phyloP scores from a whole-genome alignment of 2,329 filamentous ascomycete genomes.

The Trichophyton schoenleinii region DNA sequence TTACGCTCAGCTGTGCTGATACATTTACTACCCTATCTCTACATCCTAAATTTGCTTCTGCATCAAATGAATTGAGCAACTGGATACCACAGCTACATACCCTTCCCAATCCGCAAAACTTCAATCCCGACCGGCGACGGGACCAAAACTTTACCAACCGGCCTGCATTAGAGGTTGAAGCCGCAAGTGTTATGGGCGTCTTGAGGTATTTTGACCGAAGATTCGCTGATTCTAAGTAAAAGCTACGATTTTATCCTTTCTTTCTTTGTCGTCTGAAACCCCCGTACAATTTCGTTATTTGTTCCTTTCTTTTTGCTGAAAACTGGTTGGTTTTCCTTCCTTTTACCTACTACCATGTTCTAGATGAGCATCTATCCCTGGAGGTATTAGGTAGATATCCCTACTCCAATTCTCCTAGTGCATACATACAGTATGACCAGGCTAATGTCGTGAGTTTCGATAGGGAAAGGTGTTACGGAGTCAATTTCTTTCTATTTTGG shows the following conservation, averaged over 20 bases:
- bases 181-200: constrained; percentile 76
- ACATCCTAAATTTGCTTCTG: constrained; percentile 62
- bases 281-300: not conserved
- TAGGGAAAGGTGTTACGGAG: not conserved
- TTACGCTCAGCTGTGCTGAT: constrained; percentile 61
- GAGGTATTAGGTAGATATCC: not conserved
- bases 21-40: constrained; percentile 67
- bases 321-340: not conserved
- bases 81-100: constrained; percentile 65
- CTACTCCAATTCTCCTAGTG: not conserved
- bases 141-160: constrained; percentile 19
- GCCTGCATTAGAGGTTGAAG: constrained; percentile 63
- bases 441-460: not conserved
- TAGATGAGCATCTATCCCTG: not conserved
- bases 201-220: constrained; percentile 66
- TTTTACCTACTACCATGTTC: not conserved
- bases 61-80: constrained; percentile 58
- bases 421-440: not conserved
- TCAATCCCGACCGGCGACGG: constrained; percentile 17
- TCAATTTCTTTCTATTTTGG: not conserved
- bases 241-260: not conserved
- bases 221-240: constrained; percentile 40
- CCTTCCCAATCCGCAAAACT: constrained; percentile 29
- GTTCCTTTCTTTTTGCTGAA: constrained; percentile 1
- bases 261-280: not conserved